These are phyloP conservation scores for Cladophialophora chaetospira DNA, from an alignment of 2,329 filamentous ascomycete species.

Conservation along the genomic window DNA sequence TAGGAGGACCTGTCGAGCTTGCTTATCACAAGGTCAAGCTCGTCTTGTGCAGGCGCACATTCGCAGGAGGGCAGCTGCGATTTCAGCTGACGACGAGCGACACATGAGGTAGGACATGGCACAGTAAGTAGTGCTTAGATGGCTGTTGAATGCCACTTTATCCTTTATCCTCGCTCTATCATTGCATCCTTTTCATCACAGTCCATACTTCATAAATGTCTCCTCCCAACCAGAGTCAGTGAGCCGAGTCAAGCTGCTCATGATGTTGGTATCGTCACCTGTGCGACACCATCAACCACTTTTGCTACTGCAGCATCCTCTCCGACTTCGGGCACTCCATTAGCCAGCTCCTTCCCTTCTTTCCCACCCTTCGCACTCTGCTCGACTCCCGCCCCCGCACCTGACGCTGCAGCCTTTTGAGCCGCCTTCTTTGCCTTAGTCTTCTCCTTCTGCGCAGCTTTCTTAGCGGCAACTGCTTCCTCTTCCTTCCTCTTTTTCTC, in stretches of 20 bases:
- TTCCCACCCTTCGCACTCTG: slow-evolving; percentile 34
- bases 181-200: too few species aligned
- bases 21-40: too few species aligned
- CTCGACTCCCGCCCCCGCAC: slow-evolving; percentile 36
- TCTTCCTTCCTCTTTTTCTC: slow-evolving; percentile 69
- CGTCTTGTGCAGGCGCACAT: too few species aligned
- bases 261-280: slow-evolving; percentile 46
- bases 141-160: too few species aligned
- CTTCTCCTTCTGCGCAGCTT: slow-evolving; percentile 41
- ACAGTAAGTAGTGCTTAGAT: too few species aligned
- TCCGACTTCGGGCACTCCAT: slow-evolving; percentile 38
- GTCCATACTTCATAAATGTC: too few species aligned
- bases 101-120: too few species aligned
- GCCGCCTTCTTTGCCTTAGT: slow-evolving; percentile 36
- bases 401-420: slow-evolving; percentile 25
- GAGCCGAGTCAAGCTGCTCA: slow-evolving; percentile 31
- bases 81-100: too few species aligned
- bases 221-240: too few species aligned
- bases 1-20: too few species aligned
- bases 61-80: too few species aligned
- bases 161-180: too few species aligned
- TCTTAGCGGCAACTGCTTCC: slow-evolving; percentile 40
- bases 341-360: slow-evolving; percentile 36
- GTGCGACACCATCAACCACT: slow-evolving; percentile 45
- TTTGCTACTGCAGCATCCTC: slow-evolving; percentile 43